Base-by-base conservation (phyloP, 768 basidiomycete genomes). In the Leccinum arenicola region DNA sequence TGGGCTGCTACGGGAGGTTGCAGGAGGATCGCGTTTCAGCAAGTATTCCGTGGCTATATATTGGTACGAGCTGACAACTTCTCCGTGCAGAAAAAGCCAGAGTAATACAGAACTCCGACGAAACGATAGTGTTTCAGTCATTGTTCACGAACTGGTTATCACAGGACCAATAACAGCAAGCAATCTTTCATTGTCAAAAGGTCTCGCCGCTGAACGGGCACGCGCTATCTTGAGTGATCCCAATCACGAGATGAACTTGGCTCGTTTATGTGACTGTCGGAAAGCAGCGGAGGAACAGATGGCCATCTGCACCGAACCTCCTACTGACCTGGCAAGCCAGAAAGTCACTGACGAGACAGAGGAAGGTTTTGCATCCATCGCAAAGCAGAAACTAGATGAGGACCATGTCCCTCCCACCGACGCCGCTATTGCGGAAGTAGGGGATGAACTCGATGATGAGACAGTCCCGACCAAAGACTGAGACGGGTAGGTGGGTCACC, bases 1-100 rank as follows among this genome's bases (percentile, higher is more conserved):
- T 93, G 88, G 88, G 74, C 82, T 1, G 83, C 82, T 1, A 71
- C 75, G 35, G 65, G 73, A 11, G 87, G 88, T 0, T 93, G 92
- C 63, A 77, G 69, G 35, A 77, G 72, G 50, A 74, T 82, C 40
- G 72, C 71, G 47, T 81, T 82, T 64, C 71, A 70, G 84, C 80
- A 64, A 68, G 80, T 76, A 27, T 23, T n/a, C 19, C 40, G 14
- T 50, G 12, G 36, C n/a, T 7, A 40, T 50, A 12, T 19, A 52
- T 31, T 40, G 48, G 51, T 35, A 25, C n/a, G 47, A n/a, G 31
- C 58, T 65, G 36, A 62, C 27, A 15, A 2, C 36, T 38, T 27
- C 27, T 11, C 43, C 19, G n/a, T 47, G 14, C 55, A 79, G 81
- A 48, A 79, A 79, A 73, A 73, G 72, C 10, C 73, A 75, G 56